These are phyloP conservation scores for Williopsis jadinii DNA, from an alignment of 1,139 yeast species.

Conservation along the genomic window DNA sequence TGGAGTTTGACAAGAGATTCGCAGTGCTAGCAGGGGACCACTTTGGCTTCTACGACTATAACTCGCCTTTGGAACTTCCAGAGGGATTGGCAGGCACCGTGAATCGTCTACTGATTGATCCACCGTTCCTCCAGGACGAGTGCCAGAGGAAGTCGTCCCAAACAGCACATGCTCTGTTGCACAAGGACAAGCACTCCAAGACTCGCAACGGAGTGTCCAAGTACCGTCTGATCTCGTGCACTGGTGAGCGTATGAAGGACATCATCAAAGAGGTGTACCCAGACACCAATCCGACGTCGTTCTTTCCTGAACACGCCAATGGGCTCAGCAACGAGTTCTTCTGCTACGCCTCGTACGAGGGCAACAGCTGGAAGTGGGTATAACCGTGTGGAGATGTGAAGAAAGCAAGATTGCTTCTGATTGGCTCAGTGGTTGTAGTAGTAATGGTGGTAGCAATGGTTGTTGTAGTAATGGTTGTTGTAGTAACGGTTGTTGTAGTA, in stretches of 20 bases:
- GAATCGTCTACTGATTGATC: constrained; percentile 75
- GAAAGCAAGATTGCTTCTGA: no score
- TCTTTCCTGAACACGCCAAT: constrained; percentile 73
- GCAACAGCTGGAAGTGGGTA: constrained; percentile 39
- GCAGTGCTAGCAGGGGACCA: constrained; percentile 63
- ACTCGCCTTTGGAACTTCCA: constrained; percentile 59
- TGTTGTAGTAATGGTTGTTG: no score
- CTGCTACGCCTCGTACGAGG: constrained; percentile 74
- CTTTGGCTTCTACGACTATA: constrained; percentile 71
- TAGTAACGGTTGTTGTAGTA: no score
- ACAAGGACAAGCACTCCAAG: constrained; percentile 30
- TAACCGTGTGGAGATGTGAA: constrained; percentile 4
- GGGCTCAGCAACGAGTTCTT: constrained; percentile 84
- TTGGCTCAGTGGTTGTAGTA: no score
- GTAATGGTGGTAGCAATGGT: no score
- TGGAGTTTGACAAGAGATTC: constrained; percentile 76
- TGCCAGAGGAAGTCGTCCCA: constrained; percentile 66
- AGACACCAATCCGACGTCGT: constrained; percentile 54
- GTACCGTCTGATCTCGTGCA: constrained; percentile 59
- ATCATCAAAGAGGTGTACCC: constrained; percentile 58
- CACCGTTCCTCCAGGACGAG: constrained; percentile 77
- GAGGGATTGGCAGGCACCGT: constrained; percentile 50
- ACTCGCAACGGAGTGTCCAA: constrained; percentile 35
- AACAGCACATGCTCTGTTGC: constrained; percentile 59
- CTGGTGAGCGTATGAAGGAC: constrained; percentile 82